Evolutionary conservation across 2,329 filamentous ascomycete species (phyloP), one percentile per base, ranked within the genome.

Genomic region (Fusarium concolor): DNA sequence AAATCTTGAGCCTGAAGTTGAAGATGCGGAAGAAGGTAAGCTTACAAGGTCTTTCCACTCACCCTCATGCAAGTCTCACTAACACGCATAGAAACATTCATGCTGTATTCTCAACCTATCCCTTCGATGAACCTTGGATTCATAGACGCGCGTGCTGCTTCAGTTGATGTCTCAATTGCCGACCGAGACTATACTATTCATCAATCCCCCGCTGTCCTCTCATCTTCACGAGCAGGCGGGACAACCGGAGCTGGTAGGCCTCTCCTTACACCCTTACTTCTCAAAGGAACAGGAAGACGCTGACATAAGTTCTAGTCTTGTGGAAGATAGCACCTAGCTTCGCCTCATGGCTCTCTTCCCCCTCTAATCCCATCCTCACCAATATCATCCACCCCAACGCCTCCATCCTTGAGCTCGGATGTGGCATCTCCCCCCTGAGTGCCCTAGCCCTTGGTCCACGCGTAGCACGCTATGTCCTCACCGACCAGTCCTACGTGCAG

Each of bases 291-390:
- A 35, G 17, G 50, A 46, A 26, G 41, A 51, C n/a, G 43, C 37
- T 59, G 29, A 62, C 52, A 57, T 55, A 44, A 33, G 9, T 10
- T 39, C 33, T 38, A 91, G 94, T 97, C 18, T 83, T 98, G 10
- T 99, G 96, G 96, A 94, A 92, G 78, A 91, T 97, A 70, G 95
- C 93, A 0, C 93, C 94, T 10, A 83, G 89, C 43, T 89, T 98
- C 75, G 92, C 94, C 22, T 83, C 88, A 68, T 98, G 93, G 93
- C 85, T 98, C 44, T 84, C 89, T 33, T 84, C 85, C 5, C 78
- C 85, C 3, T 75, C 78, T 29, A 94, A 93, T 76, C 77, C 88
- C 1, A 84, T 97, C 46, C 89, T 90, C 79, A 49, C 68, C 8
- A 71, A 75, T 29, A 46, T 55, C 39, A 73, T 90, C 50, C 82